Conservation (phyloP, 78 protist species). For the Salpingoeca rosetta region DNA sequence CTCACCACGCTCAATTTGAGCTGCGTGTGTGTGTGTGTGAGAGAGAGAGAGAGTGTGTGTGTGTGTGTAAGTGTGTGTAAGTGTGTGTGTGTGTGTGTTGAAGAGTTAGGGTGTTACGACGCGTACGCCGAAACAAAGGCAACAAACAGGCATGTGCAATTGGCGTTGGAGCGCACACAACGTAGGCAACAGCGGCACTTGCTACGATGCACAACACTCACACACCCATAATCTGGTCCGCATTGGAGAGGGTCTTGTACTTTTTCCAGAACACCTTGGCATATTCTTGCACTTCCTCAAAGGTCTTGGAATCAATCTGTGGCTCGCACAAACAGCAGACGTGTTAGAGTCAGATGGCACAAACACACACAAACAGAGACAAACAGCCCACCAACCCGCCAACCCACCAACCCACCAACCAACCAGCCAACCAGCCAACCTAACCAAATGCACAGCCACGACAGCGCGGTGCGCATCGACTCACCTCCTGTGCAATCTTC, state of each 20-base stretch:
- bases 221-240: neutral
- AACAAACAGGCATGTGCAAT: no score
- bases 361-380: no score
- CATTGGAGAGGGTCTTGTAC: neutral
- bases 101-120: no score
- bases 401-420: no score
- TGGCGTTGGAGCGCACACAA: no score
- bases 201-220: neutral
- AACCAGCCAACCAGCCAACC: no score
- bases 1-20: slow-evolving; percentile 20
- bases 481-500: slow-evolving; percentile 15
- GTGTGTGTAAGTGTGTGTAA: no score
- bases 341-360: neutral
- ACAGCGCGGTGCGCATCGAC: neutral
- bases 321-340: neutral
- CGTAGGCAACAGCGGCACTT: neutral
- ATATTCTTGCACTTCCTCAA: slow-evolving; percentile 38
- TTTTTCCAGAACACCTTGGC: slow-evolving; percentile 29
- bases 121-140: no score
- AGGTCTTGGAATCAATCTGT: slow-evolving; percentile 26
- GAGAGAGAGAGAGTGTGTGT: no score
- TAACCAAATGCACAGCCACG: neutral
- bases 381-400: no score
- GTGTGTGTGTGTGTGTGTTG: no score
- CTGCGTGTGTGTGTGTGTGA: no score